Percentiles rank a stretch among this genome's conserved stretches.
Evolutionary conservation across 1,284 basidiomycete species (phyloP).

Genomic region (Moesziomyces antarcticus): DNA sequence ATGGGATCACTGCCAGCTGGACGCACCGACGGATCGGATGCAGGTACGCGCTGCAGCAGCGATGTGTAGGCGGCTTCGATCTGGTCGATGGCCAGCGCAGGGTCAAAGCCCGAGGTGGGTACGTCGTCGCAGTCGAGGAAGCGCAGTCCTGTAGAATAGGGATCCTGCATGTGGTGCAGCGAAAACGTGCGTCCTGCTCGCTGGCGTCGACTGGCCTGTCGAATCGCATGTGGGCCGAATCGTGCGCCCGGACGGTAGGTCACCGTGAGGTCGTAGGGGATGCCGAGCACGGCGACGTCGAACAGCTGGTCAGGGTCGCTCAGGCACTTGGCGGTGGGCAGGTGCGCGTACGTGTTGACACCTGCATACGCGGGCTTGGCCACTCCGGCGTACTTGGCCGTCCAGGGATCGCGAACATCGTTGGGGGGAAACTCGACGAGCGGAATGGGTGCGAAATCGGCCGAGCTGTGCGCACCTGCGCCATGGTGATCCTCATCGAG

Average conservation of each 20-base stretch:
- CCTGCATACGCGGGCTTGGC: conserved; percentile 35
- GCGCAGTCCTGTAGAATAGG: conserved; percentile 37
- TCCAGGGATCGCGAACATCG: conserved; percentile 43
- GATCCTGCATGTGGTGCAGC: conserved; percentile 42
- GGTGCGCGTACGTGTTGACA: conserved; percentile 51
- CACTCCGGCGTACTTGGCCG: conserved; percentile 38
- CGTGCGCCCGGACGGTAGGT: conserved; percentile 50
- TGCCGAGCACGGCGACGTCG: conserved; percentile 54
- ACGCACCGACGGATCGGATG: conserved; percentile 13
- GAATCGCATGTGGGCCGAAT: conserved; percentile 49
- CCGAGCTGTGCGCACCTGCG: conserved; percentile 30
- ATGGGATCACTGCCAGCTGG: neutral
- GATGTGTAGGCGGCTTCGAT: conserved; percentile 47
- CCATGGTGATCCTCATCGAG: conserved; percentile 45
- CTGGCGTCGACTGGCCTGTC: conserved; percentile 44
- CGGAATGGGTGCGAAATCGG: conserved; percentile 35
- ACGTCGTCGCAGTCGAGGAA: conserved; percentile 56
- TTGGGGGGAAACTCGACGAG: conserved; percentile 42
- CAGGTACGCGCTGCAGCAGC: conserved; percentile 27
- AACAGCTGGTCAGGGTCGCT: conserved; percentile 28
- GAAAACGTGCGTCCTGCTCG: conserved; percentile 34
- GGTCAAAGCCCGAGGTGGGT: conserved; percentile 44
- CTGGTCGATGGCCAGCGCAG: conserved; percentile 47
- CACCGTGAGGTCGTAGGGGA: conserved; percentile 50
- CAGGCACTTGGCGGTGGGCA: conserved; percentile 38